These are phyloP conservation scores for Solanum sejunctum DNA, from an alignment of 257 asterid species.

Conservation along the genomic window DNA sequence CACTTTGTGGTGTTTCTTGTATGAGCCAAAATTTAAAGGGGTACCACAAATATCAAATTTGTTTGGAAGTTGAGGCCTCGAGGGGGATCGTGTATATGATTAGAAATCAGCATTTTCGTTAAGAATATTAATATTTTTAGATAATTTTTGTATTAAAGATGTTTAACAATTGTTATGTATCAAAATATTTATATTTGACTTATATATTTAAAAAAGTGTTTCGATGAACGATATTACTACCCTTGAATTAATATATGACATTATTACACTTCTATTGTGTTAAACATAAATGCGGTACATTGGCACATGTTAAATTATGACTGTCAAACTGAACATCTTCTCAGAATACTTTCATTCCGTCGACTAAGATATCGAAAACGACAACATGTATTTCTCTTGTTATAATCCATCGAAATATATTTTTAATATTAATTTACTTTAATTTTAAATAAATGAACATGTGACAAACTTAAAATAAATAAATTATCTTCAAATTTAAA, in stretches of 20 bases:
- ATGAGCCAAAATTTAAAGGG: neutral
- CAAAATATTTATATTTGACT: too few relatives aligned
- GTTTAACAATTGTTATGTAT: too few relatives aligned
- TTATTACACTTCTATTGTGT: neutral
- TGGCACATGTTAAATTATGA: neutral
- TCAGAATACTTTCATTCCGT: neutral
- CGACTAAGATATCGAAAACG: too few relatives aligned
- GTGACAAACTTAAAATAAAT: neutral
- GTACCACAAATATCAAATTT: neutral
- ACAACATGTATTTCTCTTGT: too few relatives aligned
- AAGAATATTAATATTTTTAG: too few relatives aligned
- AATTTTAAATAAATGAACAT: neutral
- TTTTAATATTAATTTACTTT: too few relatives aligned
- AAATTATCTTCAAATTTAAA: neutral
- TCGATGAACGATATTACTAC: too few relatives aligned
- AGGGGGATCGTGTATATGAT: neutral
- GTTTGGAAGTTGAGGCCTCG: neutral
- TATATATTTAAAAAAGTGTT: too few relatives aligned
- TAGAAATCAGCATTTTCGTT: too few relatives aligned
- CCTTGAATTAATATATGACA: neutral
- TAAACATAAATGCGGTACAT: neutral
- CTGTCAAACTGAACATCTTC: neutral
- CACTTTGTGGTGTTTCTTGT: neutral
- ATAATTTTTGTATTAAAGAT: too few relatives aligned
- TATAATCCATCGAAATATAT: too few relatives aligned